These are phyloP conservation scores for Aspergillus incahuasiensis DNA, from an alignment of 495 filamentous ascomycete genomes.

Conservation along the genomic window DNA sequence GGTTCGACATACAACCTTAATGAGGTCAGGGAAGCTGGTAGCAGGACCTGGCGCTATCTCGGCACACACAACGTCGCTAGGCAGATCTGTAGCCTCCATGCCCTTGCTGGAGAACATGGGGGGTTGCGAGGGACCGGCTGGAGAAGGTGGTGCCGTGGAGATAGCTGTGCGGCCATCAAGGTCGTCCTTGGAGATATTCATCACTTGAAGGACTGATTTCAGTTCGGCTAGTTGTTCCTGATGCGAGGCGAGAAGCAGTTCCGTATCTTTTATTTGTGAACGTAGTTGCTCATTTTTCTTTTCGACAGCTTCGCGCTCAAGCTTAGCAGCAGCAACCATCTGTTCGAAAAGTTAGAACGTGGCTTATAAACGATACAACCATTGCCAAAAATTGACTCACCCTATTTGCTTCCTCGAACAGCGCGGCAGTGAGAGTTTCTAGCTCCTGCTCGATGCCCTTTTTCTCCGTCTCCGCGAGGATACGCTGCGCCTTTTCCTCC, in stretches of 20 bases:
- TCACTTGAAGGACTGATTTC: slow-evolving; percentile 85
- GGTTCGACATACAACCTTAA: slow-evolving; percentile 76
- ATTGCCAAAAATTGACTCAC: slow-evolving; percentile 30
- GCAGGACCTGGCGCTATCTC: slow-evolving; percentile 72
- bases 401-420: slow-evolving; percentile 94
- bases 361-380: slow-evolving; percentile 18
- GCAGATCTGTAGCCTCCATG: slow-evolving; percentile 16
- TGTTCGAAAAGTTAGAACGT: slow-evolving; percentile 28
- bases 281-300: slow-evolving; percentile 76
- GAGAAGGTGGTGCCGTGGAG: slow-evolving; percentile 67
- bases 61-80: slow-evolving; percentile 15
- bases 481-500: slow-evolving; percentile 57
- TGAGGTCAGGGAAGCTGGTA: slow-evolving; percentile 75
- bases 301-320: slow-evolving; percentile 68
- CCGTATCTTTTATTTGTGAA: slow-evolving; percentile 74
- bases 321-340: slow-evolving; percentile 83
- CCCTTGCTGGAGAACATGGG: slow-evolving; percentile 19
- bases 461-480: slow-evolving; percentile 63
- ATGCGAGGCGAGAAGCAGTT: slow-evolving; percentile 78
- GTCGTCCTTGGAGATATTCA: slow-evolving; percentile 70
- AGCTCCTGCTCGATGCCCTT: slow-evolving; percentile 75
- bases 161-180: slow-evolving; percentile 49
- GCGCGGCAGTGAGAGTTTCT: slow-evolving; percentile 78
- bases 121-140: slow-evolving; percentile 35
- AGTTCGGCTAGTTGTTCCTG: slow-evolving; percentile 91